phyloP scores from a whole-genome alignment of 768 basidiomycete species.

The Mycena vitilis region DNA sequence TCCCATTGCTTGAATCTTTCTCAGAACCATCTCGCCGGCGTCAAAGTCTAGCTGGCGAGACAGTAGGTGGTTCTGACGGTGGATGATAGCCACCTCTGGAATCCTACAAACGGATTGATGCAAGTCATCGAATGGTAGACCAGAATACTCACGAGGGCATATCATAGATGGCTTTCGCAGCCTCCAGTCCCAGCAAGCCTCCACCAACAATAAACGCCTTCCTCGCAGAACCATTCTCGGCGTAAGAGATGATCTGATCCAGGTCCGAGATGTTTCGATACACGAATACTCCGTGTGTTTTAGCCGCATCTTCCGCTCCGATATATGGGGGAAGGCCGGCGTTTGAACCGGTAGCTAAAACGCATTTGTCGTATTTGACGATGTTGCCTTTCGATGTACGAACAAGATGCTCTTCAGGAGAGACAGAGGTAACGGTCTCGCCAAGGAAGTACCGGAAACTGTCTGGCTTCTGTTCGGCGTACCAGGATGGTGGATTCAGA shows the following conservation, averaged over 20 bases:
- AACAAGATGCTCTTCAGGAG: slow-evolving; percentile 54
- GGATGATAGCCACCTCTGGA: slow-evolving; percentile 62
- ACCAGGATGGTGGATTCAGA: slow-evolving; percentile 69
- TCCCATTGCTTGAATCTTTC: slow-evolving; percentile 69
- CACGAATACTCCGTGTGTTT: slow-evolving; percentile 70
- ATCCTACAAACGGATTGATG: slow-evolving; percentile 45
- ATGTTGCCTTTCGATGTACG: slow-evolving; percentile 57
- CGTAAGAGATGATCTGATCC: slow-evolving; percentile 70
- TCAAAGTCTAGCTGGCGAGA: slow-evolving; percentile 69
- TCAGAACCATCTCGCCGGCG: slow-evolving; percentile 70
- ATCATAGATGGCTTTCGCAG: slow-evolving; percentile 79
- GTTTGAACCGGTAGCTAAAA: slow-evolving; percentile 77
- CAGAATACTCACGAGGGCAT: slow-evolving; percentile 48
- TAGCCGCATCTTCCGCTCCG: slow-evolving; percentile 50
- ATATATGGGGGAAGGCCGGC: slow-evolving; percentile 72
- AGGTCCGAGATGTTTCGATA: slow-evolving; percentile 81
- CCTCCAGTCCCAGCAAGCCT: slow-evolving; percentile 78
- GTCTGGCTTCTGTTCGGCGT: slow-evolving; percentile 65
- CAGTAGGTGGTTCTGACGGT: slow-evolving; percentile 63
- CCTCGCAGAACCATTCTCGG: slow-evolving; percentile 57
- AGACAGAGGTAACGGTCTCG: slow-evolving; percentile 58
- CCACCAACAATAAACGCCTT: slow-evolving; percentile 73
- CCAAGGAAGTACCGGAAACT: slow-evolving; percentile 64
- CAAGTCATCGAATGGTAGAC: not conserved
- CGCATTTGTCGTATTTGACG: slow-evolving; percentile 68